A percentile compares a stretch with the other conserved stretches of the same genome.
Conservation (phyloP, 257 asterid genomes). For the Solanum gracilifrons region DNA sequence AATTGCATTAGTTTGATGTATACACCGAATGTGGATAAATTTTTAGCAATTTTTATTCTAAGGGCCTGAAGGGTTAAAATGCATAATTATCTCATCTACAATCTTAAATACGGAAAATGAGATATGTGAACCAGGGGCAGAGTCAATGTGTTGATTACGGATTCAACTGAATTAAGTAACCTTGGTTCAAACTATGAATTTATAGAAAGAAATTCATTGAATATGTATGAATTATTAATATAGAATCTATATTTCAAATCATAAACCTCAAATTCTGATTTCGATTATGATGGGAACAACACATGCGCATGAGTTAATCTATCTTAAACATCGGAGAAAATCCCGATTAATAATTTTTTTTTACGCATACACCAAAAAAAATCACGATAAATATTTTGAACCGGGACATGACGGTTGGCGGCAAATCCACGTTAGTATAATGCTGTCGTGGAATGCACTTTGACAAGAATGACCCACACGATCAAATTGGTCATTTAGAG, state of each 20-base stretch:
- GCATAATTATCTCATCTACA: background rate
- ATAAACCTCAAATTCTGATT: no score
- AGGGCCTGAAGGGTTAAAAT: background rate
- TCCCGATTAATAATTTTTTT: background rate
- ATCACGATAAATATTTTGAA: background rate
- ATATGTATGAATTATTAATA: no score
- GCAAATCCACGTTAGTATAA: background rate
- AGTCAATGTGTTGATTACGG: no score
- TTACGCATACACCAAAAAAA: fast-evolving
- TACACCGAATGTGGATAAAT: no score
- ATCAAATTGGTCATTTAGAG: background rate
- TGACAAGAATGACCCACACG: background rate
- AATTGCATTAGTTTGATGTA: no score
- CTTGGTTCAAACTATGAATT: no score
- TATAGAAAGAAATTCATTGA: no score
- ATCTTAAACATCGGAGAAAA: background rate
- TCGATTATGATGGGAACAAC: no score
- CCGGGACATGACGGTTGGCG: background rate
- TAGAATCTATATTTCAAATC: no score
- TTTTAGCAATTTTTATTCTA: no score
- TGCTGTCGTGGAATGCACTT: conserved; percentile 13
- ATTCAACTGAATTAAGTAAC: no score
- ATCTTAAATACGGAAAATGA: background rate
- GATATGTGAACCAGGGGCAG: background rate
- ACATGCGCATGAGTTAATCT: background rate